A percentile compares a stretch with the other conserved stretches of the same genome.
Evolutionary conservation across 768 basidiomycete genomes (phyloP).

Genomic region (Trametes maxima): DNA sequence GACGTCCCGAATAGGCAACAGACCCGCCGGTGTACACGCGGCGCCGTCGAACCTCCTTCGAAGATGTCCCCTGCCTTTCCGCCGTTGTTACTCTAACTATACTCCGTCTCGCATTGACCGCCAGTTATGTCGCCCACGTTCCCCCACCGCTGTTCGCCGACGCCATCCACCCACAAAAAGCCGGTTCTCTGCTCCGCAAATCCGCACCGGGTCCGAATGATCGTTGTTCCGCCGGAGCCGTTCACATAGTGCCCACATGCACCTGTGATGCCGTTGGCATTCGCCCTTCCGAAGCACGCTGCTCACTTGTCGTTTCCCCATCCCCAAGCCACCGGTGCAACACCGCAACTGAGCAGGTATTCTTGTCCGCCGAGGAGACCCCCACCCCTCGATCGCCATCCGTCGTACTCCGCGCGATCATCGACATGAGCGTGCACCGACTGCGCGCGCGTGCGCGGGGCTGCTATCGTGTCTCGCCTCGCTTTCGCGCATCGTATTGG

Average conservation of each 20-base stretch:
- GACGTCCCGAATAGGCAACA: neutral
- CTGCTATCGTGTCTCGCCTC: neutral
- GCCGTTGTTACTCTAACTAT: too few species aligned
- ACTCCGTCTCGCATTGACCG: too few species aligned
- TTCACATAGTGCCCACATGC: slow-evolving; percentile 5
- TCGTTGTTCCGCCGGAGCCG: neutral
- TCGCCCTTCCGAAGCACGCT: neutral
- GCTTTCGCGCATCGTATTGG: neutral
- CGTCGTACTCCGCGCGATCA: neutral
- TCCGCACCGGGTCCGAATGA: neutral
- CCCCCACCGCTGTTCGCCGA: neutral
- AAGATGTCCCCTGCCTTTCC: neutral
- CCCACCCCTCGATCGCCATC: neutral
- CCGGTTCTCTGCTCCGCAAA: neutral
- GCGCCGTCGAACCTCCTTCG: neutral
- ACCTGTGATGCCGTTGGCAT: slow-evolving; percentile 5
- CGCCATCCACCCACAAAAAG: too few species aligned
- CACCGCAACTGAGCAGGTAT: neutral
- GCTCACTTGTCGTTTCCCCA: neutral
- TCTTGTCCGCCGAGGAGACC: neutral
- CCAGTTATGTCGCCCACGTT: neutral
- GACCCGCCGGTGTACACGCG: neutral
- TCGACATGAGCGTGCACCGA: neutral
- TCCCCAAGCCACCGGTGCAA: neutral
- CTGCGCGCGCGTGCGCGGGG: neutral